Evolutionary conservation across 2,329 filamentous ascomycete genomes (phyloP).

Genomic region (Tolypocladium sp.): DNA sequence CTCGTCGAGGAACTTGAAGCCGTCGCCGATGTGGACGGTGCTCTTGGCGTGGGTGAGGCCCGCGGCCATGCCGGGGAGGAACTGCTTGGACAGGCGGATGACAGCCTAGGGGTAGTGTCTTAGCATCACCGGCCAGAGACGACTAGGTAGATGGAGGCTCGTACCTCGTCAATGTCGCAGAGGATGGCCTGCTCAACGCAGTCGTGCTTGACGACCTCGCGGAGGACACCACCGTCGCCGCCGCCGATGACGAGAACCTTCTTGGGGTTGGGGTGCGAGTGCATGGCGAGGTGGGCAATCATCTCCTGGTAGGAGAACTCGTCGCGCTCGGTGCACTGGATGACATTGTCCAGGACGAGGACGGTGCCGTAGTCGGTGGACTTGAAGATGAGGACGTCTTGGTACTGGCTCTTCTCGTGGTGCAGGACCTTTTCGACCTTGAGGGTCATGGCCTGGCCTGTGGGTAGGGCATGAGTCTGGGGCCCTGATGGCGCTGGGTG

Average conservation of each 20-base stretch:
- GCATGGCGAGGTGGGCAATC: conserved; percentile 98
- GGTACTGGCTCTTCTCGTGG: conserved; percentile 99
- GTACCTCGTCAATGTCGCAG: conserved; percentile 94
- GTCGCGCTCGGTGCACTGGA: conserved; percentile 96
- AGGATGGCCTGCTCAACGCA: conserved; percentile 91
- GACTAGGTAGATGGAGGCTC: conserved; percentile 32
- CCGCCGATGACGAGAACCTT: conserved; percentile 97
- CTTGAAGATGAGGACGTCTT: conserved; percentile 98
- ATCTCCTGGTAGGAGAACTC: conserved; percentile 99
- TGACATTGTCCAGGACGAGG: conserved; percentile 95
- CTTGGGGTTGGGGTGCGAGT: conserved; percentile 96
- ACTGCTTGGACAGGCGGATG: conserved; percentile 96
- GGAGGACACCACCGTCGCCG: conserved; percentile 93
- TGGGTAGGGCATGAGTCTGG: conserved; percentile 3
- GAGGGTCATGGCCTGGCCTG: conserved; percentile 94
- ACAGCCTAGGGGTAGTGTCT: conserved; percentile 53
- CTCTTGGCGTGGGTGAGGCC: conserved; percentile 92
- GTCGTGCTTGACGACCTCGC: conserved; percentile 98
- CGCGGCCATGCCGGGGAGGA: conserved; percentile 86
- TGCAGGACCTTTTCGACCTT: conserved; percentile 96
- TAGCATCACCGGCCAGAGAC: not conserved
- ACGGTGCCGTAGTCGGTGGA: conserved; percentile 95
- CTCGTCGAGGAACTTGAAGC: conserved; percentile 96
- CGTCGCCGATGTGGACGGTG: conserved; percentile 87
- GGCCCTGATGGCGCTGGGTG: not conserved